phyloP scores from a whole-genome alignment of 208 protist genomes.

The Crithidia brevicula region DNA sequence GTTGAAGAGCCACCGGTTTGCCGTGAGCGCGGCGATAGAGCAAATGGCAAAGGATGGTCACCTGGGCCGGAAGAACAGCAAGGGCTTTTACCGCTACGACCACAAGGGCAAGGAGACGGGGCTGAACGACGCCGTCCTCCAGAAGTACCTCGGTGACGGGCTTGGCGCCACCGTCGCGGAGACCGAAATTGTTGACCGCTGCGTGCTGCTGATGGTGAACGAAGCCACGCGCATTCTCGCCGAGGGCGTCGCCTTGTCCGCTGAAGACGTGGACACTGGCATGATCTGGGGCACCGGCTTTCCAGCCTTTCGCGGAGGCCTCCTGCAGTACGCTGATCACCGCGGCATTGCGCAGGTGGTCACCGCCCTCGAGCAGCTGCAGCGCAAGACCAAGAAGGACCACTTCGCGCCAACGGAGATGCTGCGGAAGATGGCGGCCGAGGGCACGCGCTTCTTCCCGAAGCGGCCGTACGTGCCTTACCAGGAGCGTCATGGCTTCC shows the following conservation, averaged over 20 bases:
- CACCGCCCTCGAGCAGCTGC: conserved; percentile 49
- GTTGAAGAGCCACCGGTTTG: conserved; percentile 72
- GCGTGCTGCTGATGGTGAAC: conserved; percentile 87
- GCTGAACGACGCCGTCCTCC: conserved; percentile 38
- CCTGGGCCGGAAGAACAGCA: conserved; percentile 88
- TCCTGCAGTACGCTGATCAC: conserved; percentile 82
- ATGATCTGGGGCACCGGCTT: conserved; percentile 91
- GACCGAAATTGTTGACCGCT: conserved; percentile 83
- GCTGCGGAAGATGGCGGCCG: conserved; percentile 66
- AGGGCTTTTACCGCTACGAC: conserved; percentile 91
- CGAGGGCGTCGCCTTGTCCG: conserved; percentile 63
- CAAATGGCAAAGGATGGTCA: conserved; percentile 69
- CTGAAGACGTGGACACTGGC: conserved; percentile 85
- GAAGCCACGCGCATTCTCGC: conserved; percentile 76
- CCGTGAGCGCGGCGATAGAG: conserved; percentile 42
- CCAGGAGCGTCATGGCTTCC: conserved; percentile 68
- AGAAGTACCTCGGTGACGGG: conserved; percentile 44
- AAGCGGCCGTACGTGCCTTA: conserved; percentile 78
- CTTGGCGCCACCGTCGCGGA: conserved; percentile 34
- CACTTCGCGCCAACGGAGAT: conserved; percentile 64
- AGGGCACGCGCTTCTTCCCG: conserved; percentile 76
- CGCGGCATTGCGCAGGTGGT: conserved; percentile 62
- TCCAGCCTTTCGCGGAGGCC: conserved; percentile 81
- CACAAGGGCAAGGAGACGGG: conserved; percentile 69
- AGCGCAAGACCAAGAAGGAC: conserved; percentile 49